Evolutionary conservation across 176 grass and related monocot genomes (phyloP).

Genomic region (Dactylis glomerata): DNA sequence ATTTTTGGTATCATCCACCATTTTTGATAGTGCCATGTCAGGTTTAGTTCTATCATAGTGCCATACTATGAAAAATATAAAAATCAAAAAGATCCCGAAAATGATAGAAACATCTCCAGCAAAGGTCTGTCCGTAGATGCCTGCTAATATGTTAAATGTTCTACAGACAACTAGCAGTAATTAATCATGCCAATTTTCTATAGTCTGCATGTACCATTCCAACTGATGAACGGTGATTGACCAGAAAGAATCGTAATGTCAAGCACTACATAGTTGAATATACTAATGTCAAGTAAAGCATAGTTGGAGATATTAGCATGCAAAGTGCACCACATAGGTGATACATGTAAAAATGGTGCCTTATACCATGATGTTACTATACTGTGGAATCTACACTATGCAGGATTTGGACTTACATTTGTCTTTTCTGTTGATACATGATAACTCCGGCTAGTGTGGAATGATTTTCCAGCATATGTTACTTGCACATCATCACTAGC

Average conservation of each 20-base stretch:
- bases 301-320: not conserved
- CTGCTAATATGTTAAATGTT: not conserved
- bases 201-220: not conserved
- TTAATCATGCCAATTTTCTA: not conserved
- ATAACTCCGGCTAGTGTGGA: constrained; percentile 74
- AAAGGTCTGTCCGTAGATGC: not conserved
- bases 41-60: too few species aligned
- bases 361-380: not conserved
- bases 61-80: not conserved
- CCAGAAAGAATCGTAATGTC: constrained; percentile 7
- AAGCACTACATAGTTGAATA: not conserved
- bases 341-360: not conserved
- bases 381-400: constrained; percentile 1
- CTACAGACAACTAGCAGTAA: constrained; percentile 1
- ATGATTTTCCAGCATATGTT: constrained; percentile 89
- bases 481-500: constrained; percentile 81
- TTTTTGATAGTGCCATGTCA: too few species aligned
- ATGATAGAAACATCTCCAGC: not conserved
- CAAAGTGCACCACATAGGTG: not conserved
- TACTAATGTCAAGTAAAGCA: not conserved
- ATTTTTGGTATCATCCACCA: constrained; percentile 16
- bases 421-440: constrained; percentile 62
- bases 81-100: not conserved
- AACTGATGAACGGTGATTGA: not conserved
- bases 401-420: constrained; percentile 53